A percentile compares a stretch with the other conserved stretches of the same genome.
Conservation (phyloP, 2,329 filamentous ascomycete species). For the Xylaria arbuscula region DNA sequence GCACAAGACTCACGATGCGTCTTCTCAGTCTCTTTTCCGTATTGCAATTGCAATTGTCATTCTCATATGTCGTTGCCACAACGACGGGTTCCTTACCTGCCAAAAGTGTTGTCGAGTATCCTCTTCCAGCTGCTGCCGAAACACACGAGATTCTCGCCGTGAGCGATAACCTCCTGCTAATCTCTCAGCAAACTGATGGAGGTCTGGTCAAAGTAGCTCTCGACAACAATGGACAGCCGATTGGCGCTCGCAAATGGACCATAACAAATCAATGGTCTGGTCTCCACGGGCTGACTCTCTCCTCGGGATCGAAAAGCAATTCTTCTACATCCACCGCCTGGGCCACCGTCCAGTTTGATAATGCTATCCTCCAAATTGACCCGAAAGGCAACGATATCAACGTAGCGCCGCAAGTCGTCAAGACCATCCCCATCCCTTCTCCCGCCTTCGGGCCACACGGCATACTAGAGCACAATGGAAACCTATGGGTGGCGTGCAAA, state of each 20-base stretch:
- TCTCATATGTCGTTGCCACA: not conserved
- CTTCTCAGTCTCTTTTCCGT: not conserved
- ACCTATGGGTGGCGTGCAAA: not conserved
- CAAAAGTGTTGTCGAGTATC: not conserved
- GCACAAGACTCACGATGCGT: not conserved
- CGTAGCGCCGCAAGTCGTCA: not conserved
- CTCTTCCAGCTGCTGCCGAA: not conserved
- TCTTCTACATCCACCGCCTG: not conserved
- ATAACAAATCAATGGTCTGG: not conserved
- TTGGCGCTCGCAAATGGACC: not conserved
- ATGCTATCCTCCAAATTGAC: not conserved
- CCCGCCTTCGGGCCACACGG: not conserved
- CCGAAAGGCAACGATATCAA: not conserved
- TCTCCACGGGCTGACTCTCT: not conserved
- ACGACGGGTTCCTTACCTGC: not conserved
- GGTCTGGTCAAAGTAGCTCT: not conserved
- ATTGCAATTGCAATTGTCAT: not conserved
- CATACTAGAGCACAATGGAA: not conserved
- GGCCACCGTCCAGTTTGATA: not conserved
- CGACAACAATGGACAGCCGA: not conserved
- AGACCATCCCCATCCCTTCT: not conserved
- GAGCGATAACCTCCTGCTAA: not conserved
- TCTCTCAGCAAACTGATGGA: conserved; percentile 2
- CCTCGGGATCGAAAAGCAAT: not conserved
- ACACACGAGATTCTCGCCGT: not conserved